phyloP scores from a whole-genome alignment of 2,329 filamentous ascomycete genomes.

The Hypocrella siamensis region DNA sequence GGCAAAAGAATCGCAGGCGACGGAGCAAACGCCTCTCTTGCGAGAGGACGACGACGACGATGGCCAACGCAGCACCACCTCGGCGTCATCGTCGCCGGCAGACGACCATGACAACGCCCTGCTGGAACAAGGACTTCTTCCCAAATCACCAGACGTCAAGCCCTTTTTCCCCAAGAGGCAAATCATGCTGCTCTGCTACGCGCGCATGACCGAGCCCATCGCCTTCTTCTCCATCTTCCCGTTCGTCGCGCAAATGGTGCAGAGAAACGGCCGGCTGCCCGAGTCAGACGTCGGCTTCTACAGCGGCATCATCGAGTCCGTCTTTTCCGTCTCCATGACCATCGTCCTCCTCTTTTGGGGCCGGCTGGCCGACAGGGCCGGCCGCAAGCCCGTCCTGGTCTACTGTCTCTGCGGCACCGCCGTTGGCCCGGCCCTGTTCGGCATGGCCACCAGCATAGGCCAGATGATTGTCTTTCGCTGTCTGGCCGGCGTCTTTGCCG shows the following conservation, averaged over 20 bases:
- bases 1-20: no score
- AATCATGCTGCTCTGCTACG: constrained; percentile 58
- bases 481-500: constrained; percentile 57
- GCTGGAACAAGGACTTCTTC: not conserved
- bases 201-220: constrained; percentile 57
- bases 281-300: constrained; percentile 65
- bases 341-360: constrained; percentile 66
- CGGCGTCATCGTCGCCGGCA: not conserved
- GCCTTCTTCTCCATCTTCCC: constrained; percentile 77
- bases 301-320: constrained; percentile 55
- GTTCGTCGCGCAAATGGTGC: constrained; percentile 65
- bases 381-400: constrained; percentile 59
- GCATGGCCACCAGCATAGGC: constrained; percentile 47
- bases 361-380: constrained; percentile 41
- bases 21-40: no score
- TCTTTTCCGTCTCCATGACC: constrained; percentile 65
- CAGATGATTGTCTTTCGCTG: constrained; percentile 64
- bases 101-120: not conserved
- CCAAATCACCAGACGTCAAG: constrained; percentile 8
- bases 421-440: constrained; percentile 48
- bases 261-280: constrained; percentile 44
- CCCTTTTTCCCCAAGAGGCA: constrained; percentile 44
- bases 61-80: no score
- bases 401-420: constrained; percentile 49
- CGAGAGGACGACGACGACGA: no score